Evolutionary conservation across 2,329 filamentous ascomycete genomes (phyloP), one percentile per base, ranked within the genome.

Genomic region (Sporothrix variecibatus): DNA sequence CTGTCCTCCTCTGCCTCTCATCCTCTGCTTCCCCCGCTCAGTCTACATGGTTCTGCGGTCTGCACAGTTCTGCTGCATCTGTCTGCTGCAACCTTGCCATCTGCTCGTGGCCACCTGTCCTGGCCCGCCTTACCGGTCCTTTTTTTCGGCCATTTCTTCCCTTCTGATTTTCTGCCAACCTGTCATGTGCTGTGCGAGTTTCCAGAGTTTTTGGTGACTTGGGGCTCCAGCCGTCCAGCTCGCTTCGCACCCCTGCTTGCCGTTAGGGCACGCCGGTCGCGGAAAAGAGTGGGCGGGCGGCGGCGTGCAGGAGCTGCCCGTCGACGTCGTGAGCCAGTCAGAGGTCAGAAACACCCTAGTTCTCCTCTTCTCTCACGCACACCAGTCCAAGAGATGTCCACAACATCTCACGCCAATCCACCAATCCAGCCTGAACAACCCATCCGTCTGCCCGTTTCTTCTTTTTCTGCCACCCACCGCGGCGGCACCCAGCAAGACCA

Each of bases 401-500:
- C 43, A 49, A 20, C 23, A 56, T 43, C 62, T 28, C 38, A 43
- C 38, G 20, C 62, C 38, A 40, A 67, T 53, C 60, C 43, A 74
- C 60, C 62, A 51, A 60, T 71, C 73, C 70, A 72, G 74, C 64
- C 74, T 70, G 60, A 70, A 26, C 73, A 76, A 74, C 77, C 76
- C 76, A 73, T 75, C 73, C 26, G 23, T 56, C 60, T 26, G 60
- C 34, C 34, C n/a, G 60, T 26, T 64, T 40, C 12, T 15, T 43
- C 43, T 49, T 49, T 15, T 49, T 49, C 43, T 49, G 8, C 23
- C 49, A 67, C 51, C 72, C 72, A 60, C 72, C 46, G 68, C 56
- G 38, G 23, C 51, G 72, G 72, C 51, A 73, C 65, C 53, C 53
- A 62, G 31, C 31, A 34, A 64, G n/a, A 23, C 60, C 60, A 53